These are phyloP conservation scores for Aspergillus indologenus DNA, from an alignment of 495 filamentous ascomycete genomes.

Conservation along the genomic window DNA sequence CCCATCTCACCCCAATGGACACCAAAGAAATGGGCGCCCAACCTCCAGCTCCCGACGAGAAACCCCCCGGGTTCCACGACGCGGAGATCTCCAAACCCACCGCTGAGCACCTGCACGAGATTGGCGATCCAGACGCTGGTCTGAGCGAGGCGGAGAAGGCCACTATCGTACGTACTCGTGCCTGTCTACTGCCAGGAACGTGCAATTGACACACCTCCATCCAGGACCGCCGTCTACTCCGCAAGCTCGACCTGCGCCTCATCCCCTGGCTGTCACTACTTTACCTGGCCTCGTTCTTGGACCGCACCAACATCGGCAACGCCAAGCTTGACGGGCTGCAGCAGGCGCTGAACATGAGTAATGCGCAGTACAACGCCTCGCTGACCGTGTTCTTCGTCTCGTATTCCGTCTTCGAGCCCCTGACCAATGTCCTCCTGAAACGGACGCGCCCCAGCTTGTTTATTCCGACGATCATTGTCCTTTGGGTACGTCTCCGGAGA, in stretches of 20 bases:
- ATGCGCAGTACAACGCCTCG: constrained; percentile 70
- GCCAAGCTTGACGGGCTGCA: constrained; percentile 75
- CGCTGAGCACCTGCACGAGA: neutral
- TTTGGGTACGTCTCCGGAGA: constrained; percentile 47
- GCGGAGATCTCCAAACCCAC: neutral
- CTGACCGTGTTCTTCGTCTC: constrained; percentile 91
- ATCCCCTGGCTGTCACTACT: constrained; percentile 84
- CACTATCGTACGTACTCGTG: constrained; percentile 54
- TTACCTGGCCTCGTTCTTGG: constrained; percentile 82
- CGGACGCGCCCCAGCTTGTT: constrained; percentile 67
- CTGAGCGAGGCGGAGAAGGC: constrained; percentile 64
- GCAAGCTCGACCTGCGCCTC: constrained; percentile 66
- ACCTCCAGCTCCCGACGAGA: neutral
- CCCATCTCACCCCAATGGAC: neutral
- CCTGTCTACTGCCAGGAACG: neutral
- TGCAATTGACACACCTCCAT: neutral
- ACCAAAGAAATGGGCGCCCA: neutral
- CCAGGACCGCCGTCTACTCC: constrained; percentile 64
- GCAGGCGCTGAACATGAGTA: constrained; percentile 60
- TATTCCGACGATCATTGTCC: constrained; percentile 57
- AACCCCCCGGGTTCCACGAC: neutral
- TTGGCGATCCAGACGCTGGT: constrained; percentile 65
- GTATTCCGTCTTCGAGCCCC: constrained; percentile 80
- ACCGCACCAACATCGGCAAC: constrained; percentile 83
- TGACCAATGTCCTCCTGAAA: constrained; percentile 89